phyloP scores from a whole-genome alignment of 2,329 filamentous ascomycete species.

The Helotiales sp. region DNA sequence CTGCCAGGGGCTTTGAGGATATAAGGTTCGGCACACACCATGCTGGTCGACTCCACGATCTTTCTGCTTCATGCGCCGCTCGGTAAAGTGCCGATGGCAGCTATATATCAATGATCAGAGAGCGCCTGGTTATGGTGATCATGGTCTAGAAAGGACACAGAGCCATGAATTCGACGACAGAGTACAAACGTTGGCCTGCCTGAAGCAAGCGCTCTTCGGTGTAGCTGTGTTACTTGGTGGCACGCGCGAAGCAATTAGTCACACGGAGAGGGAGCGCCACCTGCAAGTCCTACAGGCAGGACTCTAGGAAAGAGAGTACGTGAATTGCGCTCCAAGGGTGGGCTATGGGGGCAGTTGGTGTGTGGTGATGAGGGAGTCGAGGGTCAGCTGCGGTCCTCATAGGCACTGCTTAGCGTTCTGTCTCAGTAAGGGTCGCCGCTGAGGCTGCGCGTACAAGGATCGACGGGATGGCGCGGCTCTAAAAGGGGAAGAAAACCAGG shows the following conservation, averaged over 20 bases:
- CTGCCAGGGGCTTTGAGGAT: neutral
- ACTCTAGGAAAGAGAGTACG: slow-evolving; percentile 1
- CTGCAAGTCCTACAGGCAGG: slow-evolving; percentile 3
- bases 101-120: neutral
- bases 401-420: neutral
- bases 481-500: neutral
- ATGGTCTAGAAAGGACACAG: neutral
- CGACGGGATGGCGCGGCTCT: slow-evolving; percentile 13
- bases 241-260: slow-evolving; percentile 30
- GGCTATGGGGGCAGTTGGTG: neutral
- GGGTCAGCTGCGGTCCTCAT: slow-evolving; percentile 6
- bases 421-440: slow-evolving; percentile 16
- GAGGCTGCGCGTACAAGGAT: slow-evolving; percentile 5
- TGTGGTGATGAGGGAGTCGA: neutral
- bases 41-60: neutral
- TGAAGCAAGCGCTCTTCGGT: slow-evolving; percentile 11
- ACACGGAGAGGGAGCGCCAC: slow-evolving; percentile 27
- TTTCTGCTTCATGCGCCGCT: neutral
- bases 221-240: slow-evolving; percentile 16
- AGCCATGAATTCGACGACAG: neutral
- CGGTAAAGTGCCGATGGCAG: neutral
- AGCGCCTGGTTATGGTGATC: neutral
- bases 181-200: slow-evolving; percentile 12
- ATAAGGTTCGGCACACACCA: neutral
- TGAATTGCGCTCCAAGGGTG: slow-evolving; percentile 4